phyloP scores from a whole-genome alignment of 2,329 filamentous ascomycete genomes.

The Ophiostoma triangulosporum region DNA sequence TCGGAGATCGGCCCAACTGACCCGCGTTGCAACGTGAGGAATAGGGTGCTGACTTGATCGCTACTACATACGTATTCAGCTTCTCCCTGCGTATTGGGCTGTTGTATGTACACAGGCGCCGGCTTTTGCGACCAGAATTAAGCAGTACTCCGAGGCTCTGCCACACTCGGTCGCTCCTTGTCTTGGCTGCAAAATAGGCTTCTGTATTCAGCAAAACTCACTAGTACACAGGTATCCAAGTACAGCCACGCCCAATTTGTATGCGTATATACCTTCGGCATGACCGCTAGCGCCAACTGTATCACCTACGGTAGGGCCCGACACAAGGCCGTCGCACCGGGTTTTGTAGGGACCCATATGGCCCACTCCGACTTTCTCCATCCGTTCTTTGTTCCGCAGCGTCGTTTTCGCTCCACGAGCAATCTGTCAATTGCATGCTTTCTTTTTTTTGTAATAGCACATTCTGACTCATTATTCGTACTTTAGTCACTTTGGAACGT shows the following conservation, averaged over 20 bases:
- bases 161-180: background rate
- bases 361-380: background rate
- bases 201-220: background rate
- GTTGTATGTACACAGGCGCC: background rate
- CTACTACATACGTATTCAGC: background rate
- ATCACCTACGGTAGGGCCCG: slow-evolving; percentile 7
- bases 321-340: background rate
- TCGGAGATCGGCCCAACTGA: background rate
- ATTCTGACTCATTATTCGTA: background rate
- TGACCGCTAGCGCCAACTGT: slow-evolving; percentile 5
- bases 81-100: background rate
- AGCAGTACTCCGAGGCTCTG: background rate
- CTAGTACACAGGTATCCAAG: background rate
- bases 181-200: background rate
- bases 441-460: background rate
- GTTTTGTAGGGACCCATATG: background rate
- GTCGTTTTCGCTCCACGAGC: background rate
- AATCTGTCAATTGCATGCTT: background rate
- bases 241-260: background rate
- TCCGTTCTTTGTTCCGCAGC: background rate
- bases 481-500: no score
- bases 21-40: background rate
- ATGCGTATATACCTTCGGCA: slow-evolving; percentile 1
- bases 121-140: background rate
- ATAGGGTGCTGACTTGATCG: background rate